A percentile compares a stretch with the other conserved stretches of the same genome.
These are phyloP conservation scores for Quercus bicolor DNA, from an alignment of 306 rosid genomes.

Conservation along the genomic window DNA sequence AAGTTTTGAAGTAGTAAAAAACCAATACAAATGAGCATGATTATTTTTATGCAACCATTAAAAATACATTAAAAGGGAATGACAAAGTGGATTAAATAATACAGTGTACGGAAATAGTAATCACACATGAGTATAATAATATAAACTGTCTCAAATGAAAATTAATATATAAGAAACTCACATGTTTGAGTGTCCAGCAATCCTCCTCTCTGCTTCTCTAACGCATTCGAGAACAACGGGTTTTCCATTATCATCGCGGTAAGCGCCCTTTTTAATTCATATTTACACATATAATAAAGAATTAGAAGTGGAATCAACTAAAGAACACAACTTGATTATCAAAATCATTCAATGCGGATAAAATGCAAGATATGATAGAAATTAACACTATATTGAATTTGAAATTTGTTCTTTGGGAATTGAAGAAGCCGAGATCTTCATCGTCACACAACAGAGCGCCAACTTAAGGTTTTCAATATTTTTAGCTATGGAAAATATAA, in stretches of 20 bases:
- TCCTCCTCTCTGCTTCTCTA: slow-evolving; percentile 87
- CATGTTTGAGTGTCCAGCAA: slow-evolving; percentile 78
- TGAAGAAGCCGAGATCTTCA: neutral
- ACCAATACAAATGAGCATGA: neutral
- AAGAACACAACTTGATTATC: neutral
- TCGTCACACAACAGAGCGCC: neutral
- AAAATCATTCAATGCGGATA: neutral
- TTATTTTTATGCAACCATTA: neutral
- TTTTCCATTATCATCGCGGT: slow-evolving; percentile 87
- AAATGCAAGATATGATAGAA: neutral
- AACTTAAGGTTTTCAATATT: neutral
- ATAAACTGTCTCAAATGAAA: neutral
- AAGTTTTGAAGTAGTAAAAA: neutral
- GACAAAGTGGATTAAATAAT: neutral
- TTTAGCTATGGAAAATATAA: neutral
- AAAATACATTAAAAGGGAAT: neutral
- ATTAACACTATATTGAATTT: neutral
- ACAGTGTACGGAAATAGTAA: neutral
- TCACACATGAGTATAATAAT: neutral
- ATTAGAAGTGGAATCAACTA: slow-evolving; percentile 2
- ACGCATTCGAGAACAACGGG: slow-evolving; percentile 92
- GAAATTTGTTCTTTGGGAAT: neutral
- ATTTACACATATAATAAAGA: neutral
- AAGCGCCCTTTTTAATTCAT: slow-evolving; percentile 62
- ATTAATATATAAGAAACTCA: slow-evolving; percentile 26